Percentiles rank a stretch among this genome's conserved stretches.
Evolutionary conservation across 2,329 filamentous ascomycete species (phyloP).

Genomic region (Aspergillus ustus): DNA sequence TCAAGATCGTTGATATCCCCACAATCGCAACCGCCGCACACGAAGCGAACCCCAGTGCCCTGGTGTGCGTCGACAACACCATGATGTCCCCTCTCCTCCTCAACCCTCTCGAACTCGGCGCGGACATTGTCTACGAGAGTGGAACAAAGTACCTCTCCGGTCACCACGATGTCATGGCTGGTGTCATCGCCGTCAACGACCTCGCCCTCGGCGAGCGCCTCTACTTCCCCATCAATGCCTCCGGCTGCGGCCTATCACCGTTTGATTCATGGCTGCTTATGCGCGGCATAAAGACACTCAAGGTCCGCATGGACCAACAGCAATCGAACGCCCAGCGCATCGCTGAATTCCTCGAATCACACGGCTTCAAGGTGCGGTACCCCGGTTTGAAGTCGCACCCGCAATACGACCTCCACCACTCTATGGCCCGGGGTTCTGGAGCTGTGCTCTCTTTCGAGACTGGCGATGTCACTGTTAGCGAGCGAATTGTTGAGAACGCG

Average conservation of each 20-base stretch:
- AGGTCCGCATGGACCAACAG: slow-evolving; percentile 98
- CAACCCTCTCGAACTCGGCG: slow-evolving; percentile 91
- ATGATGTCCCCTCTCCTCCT: slow-evolving; percentile 96
- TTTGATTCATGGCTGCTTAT: slow-evolving; percentile 97
- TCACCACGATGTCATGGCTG: slow-evolving; percentile 98
- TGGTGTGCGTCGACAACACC: slow-evolving; percentile 96
- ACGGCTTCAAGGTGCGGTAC: slow-evolving; percentile 94
- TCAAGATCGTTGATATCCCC: slow-evolving; percentile 94
- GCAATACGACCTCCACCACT: slow-evolving; percentile 95
- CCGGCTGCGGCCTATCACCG: slow-evolving; percentile 89
- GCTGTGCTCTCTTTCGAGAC: slow-evolving; percentile 97
- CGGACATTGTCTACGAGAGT: slow-evolving; percentile 95
- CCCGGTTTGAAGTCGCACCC: slow-evolving; percentile 93
- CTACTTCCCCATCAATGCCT: slow-evolving; percentile 96
- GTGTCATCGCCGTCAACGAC: slow-evolving; percentile 91
- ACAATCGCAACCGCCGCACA: slow-evolving; percentile 78
- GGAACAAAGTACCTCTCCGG: slow-evolving; percentile 98
- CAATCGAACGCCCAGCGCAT: slow-evolving; percentile 90
- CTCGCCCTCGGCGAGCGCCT: slow-evolving; percentile 80
- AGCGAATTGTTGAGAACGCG: slow-evolving; percentile 92
- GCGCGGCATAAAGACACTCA: slow-evolving; percentile 93
- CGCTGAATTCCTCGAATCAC: slow-evolving; percentile 85
- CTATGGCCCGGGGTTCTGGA: slow-evolving; percentile 90
- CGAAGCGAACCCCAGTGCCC: slow-evolving; percentile 73
- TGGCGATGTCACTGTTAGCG: slow-evolving; percentile 78